Evolutionary conservation across 371 early-diverging fungal species (phyloP).

Genomic region (Coemansia sp.): DNA sequence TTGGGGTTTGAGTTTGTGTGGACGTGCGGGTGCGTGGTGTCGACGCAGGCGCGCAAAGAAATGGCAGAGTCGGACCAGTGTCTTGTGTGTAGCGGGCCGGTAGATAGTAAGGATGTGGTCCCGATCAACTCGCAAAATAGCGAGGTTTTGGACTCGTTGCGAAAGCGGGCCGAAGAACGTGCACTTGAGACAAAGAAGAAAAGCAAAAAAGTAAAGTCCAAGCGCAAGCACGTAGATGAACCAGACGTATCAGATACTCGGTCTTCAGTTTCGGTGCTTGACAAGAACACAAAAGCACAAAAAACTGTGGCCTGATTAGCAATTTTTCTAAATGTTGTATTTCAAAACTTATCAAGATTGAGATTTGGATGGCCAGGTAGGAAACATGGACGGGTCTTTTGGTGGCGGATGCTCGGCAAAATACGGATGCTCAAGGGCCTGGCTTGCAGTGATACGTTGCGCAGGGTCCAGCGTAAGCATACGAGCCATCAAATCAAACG

Average conservation of each 20-base stretch:
- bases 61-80: constrained; percentile 62
- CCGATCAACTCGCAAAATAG: constrained; percentile 72
- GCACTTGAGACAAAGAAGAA: constrained; percentile 53
- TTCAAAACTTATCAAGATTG: too few species aligned
- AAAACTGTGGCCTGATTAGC: neutral
- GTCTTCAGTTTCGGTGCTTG: neutral
- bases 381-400: constrained; percentile 90
- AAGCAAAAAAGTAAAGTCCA: constrained; percentile 14
- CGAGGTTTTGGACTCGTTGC: constrained; percentile 63
- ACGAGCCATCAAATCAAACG: constrained; percentile 74
- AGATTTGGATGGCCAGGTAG: constrained; percentile 87
- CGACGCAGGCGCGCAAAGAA: constrained; percentile 81
- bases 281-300: neutral
- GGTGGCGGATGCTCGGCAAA: constrained; percentile 86
- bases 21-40: constrained; percentile 88
- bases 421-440: constrained; percentile 81
- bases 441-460: constrained; percentile 81
- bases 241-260: neutral
- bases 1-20: constrained; percentile 73
- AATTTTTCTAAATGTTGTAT: too few species aligned
- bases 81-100: constrained; percentile 71
- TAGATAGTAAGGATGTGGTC: constrained; percentile 62
- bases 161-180: constrained; percentile 58
- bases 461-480: constrained; percentile 89
- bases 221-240: constrained; percentile 13